Evolutionary conservation across 192 early-diverging fungal species (phyloP), one percentile per base, ranked within the genome.

Genomic region (Coemansia asiatica): DNA sequence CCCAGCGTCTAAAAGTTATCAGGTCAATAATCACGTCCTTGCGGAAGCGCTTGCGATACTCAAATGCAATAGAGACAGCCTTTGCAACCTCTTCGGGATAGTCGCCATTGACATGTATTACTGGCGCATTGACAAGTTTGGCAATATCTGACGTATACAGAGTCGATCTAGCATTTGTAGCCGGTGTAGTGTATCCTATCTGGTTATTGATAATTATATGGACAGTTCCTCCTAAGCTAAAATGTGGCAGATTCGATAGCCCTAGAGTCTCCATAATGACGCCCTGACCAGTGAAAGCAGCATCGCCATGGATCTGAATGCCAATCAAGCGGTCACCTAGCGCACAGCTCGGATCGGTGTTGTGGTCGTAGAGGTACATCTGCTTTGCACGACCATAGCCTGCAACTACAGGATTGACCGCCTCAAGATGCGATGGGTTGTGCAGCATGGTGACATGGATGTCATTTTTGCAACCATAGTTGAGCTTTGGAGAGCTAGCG

Each of bases 151-250:
- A 94, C 27, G 90, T 91, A 76, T 98, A 97, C 21, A 89, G 83
- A 8, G 92, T 93, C 1, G 92, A 94, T 35, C 96, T 90, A 0
- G 95, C 92, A 68, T 98, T 98, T 67, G 90, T 89, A 10, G 93
- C 92, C 15, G 94, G 94, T n/a, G 95, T 98, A 0, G 95, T 98
- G 81, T 96, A 98, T 27, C 92, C 92, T 55, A 98, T 88, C 82
- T 98, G 96, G 82, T 98, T 98, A 76, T 98, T 98, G 69, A 98
- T 94, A 51, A 98, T 96, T 65, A 98, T 85, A 68, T 98, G 96
- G n/a, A 98, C 75, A 4, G 93, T 94, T 19, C 96, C 96, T 72
- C 96, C 96, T 1, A 91, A 90, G 9, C 91, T 91, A 79, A 92
- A 98, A 66, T 97, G 96, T 6, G 96, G 94, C 51, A 98, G 77